Percentiles rank a stretch among this genome's conserved stretches.
Evolutionary conservation across 192 early-diverging fungal species (phyloP).

Genomic region (Ambispora gerdemannii): DNA sequence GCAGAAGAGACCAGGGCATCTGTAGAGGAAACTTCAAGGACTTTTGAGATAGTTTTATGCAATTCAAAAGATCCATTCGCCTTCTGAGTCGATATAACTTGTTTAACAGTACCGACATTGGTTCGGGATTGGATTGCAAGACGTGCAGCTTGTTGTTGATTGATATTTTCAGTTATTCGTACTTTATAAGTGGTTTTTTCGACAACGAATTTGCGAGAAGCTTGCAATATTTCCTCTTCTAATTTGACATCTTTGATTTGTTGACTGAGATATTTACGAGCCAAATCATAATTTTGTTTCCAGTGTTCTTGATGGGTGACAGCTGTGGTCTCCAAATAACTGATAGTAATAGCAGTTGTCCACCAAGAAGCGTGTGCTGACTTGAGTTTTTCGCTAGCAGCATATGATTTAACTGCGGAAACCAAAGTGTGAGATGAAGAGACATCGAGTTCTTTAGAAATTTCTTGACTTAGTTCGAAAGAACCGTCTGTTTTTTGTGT

Average conservation of each 20-base stretch:
- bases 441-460: neutral
- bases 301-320: neutral
- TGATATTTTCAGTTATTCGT: neutral
- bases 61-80: neutral
- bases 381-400: conserved; percentile 1
- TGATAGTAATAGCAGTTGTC: neutral
- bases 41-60: neutral
- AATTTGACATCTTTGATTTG: neutral
- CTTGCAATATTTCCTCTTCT: neutral
- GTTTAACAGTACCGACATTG: neutral
- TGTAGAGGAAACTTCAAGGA: neutral
- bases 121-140: neutral
- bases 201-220: neutral
- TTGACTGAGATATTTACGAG: neutral
- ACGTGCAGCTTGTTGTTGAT: neutral
- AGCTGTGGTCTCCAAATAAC: neutral
- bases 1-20: neutral
- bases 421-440: neutral
- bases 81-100: neutral
- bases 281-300: neutral
- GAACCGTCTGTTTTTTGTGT: neutral
- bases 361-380: neutral
- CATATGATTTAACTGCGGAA: neutral
- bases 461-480: neutral
- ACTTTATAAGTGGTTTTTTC: neutral